Evolutionary conservation across 805 yeast genomes (phyloP).

Genomic region (Candida awuae): DNA sequence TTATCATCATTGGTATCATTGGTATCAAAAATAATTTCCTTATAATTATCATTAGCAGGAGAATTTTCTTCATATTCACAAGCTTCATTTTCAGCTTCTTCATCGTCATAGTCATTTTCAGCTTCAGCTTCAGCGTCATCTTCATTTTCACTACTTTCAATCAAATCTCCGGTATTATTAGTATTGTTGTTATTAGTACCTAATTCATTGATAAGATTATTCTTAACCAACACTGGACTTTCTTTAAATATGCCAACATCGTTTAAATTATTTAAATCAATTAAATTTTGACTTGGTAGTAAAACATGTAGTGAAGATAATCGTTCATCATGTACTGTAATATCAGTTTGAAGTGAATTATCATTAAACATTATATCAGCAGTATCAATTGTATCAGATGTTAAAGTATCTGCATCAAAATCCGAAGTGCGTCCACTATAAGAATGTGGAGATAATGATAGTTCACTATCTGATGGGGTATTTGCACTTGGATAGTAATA

Average conservation of each 20-base stretch:
- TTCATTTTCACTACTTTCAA: not conserved
- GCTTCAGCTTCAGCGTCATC: not conserved
- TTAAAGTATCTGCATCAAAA: too few species aligned
- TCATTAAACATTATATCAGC: not conserved
- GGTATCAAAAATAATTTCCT: not conserved
- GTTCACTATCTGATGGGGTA: conserved; percentile 4
- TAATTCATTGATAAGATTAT: too few species aligned
- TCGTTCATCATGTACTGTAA: not conserved
- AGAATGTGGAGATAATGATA: conserved; percentile 5
- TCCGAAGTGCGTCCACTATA: not conserved
- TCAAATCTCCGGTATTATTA: too few species aligned
- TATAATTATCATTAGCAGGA: not conserved
- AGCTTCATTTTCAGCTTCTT: too few species aligned
- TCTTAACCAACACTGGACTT: too few species aligned
- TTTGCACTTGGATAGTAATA: not conserved
- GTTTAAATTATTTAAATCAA: too few species aligned
- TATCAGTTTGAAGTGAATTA: not conserved
- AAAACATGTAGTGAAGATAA: not conserved
- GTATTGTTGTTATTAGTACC: too few species aligned
- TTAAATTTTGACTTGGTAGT: not conserved
- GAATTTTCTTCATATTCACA: not conserved
- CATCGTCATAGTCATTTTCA: not conserved
- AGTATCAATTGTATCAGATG: too few species aligned
- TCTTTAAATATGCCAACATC: too few species aligned
- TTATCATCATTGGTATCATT: not conserved